Conservation (phyloP, 805 yeast genomes). For the Cyberlindnera americana region DNA sequence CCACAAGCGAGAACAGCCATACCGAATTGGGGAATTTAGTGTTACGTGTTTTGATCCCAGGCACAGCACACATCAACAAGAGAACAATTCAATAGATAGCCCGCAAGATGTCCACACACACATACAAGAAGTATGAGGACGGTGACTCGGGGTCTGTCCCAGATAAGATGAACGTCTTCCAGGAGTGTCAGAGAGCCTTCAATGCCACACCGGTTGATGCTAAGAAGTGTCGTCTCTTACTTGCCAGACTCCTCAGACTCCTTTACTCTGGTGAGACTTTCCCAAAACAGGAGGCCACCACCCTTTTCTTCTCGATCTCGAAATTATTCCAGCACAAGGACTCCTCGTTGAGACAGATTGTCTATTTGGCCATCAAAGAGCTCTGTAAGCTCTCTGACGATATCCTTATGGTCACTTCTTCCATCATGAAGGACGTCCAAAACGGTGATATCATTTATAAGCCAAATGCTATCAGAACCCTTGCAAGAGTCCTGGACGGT, state of each 20-base stretch:
- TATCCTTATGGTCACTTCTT: slow-evolving; percentile 95
- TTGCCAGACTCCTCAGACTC: slow-evolving; percentile 80
- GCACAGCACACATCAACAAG: no score
- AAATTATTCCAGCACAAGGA: slow-evolving; percentile 92
- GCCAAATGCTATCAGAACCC: slow-evolving; percentile 92
- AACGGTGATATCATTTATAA: slow-evolving; percentile 80
- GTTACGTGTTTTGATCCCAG: slow-evolving; percentile 7
- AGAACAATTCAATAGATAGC: background rate
- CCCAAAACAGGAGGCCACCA: slow-evolving; percentile 86
- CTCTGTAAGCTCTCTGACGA: slow-evolving; percentile 81
- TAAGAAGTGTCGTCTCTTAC: slow-evolving; percentile 75
- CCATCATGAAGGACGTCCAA: slow-evolving; percentile 97
- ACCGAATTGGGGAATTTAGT: no score
- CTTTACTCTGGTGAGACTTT: slow-evolving; percentile 83
- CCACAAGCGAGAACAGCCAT: no score
- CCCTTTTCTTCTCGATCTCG: slow-evolving; percentile 88
- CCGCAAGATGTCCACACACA: slow-evolving; percentile 68
- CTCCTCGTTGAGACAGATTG: slow-evolving; percentile 84
- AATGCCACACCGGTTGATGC: slow-evolving; percentile 89
- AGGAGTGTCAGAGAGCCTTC: slow-evolving; percentile 90
- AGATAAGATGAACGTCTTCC: slow-evolving; percentile 96
- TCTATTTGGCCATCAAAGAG: slow-evolving; percentile 91
- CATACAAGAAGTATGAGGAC: slow-evolving; percentile 83
- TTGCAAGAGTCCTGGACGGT: slow-evolving; percentile 84
- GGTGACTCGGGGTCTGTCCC: slow-evolving; percentile 64